These are phyloP conservation scores for Monosporozyma yasuniensis DNA, from an alignment of 805 yeast species.

Conservation along the genomic window DNA sequence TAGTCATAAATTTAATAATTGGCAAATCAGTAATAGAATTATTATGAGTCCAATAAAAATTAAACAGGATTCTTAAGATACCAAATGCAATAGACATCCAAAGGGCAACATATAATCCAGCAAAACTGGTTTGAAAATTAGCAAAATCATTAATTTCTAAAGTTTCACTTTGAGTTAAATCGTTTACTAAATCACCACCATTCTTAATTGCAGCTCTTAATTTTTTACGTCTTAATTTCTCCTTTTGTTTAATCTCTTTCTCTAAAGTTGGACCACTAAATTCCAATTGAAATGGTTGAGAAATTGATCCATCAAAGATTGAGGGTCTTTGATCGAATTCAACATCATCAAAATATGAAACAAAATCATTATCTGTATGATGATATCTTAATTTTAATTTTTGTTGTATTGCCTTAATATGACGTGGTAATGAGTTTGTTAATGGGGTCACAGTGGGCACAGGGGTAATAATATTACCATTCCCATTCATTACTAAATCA, in stretches of 20 bases:
- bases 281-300: conserved; percentile 20
- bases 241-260: conserved; percentile 12
- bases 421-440: conserved; percentile 1
- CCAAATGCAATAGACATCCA: conserved; percentile 62
- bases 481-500: not conserved
- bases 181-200: not conserved
- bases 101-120: conserved; percentile 72
- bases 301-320: conserved; percentile 43
- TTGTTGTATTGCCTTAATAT: conserved; percentile 13
- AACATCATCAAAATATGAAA: conserved; percentile 49
- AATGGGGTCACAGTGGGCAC: not conserved
- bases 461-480: not conserved
- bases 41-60: conserved; percentile 38
- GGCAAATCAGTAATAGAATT: conserved; percentile 39
- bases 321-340: conserved; percentile 36
- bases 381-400: conserved; percentile 19
- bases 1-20: conserved; percentile 47
- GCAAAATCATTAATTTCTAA: not conserved
- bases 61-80: conserved; percentile 44
- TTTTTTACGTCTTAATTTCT: conserved; percentile 6
- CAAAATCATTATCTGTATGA: conserved; percentile 19
- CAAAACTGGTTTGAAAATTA: conserved; percentile 34
- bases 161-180: not conserved
- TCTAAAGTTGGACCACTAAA: conserved; percentile 28
- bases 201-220: not conserved